Evolutionary conservation across 768 basidiomycete species (phyloP).

Genomic region (Leccinum variicolor): DNA sequence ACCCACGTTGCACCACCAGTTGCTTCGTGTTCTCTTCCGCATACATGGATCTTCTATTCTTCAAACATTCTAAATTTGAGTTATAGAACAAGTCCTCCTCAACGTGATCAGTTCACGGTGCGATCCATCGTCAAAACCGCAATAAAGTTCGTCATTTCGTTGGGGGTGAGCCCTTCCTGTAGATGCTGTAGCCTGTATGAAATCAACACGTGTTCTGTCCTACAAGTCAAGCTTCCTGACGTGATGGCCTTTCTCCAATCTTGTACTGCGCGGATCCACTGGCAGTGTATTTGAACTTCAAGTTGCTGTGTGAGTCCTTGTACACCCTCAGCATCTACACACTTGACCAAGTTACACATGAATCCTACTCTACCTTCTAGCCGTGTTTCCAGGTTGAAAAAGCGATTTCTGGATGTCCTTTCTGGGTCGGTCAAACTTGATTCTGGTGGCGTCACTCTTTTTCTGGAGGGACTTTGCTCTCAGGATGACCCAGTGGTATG

Average conservation of each 20-base stretch:
- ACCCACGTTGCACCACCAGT: too few relatives aligned
- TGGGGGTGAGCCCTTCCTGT: not conserved
- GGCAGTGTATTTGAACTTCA: not conserved
- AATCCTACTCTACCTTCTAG: not conserved
- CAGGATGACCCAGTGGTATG: conserved; percentile 39
- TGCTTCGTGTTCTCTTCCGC: too few relatives aligned
- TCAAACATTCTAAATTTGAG: not conserved
- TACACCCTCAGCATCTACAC: not conserved
- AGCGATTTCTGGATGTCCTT: conserved; percentile 32
- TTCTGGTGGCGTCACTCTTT: conserved; percentile 23
- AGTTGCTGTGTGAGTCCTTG: not conserved
- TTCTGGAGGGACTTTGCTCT: conserved; percentile 45
- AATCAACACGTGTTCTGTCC: not conserved
- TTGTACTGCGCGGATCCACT: not conserved
- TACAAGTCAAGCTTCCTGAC: not conserved
- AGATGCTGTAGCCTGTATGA: not conserved
- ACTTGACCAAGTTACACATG: not conserved
- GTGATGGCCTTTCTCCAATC: not conserved
- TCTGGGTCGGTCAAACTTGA: conserved; percentile 28
- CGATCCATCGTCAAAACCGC: not conserved
- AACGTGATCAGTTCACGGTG: not conserved
- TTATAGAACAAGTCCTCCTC: not conserved
- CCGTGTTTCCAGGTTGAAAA: conserved; percentile 26
- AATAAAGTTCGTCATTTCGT: too few relatives aligned
- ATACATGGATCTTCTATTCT: too few relatives aligned